Base-by-base conservation (phyloP, 495 filamentous ascomycete species). In the Aspergillus sparsus region DNA sequence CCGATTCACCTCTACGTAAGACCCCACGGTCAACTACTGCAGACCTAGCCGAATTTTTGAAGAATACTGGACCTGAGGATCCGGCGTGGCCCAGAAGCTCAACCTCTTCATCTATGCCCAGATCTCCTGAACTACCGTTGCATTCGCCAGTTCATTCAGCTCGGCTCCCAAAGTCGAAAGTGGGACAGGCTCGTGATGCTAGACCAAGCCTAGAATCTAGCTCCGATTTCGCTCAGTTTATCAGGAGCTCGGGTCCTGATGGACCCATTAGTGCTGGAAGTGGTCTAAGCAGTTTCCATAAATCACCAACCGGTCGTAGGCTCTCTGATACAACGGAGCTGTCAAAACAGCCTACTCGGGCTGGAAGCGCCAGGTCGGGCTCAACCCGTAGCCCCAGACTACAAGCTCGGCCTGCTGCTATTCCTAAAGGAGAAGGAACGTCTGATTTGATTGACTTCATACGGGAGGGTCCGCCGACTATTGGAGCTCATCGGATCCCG, bases 381-480 rank as follows among this genome's bases (percentile, higher is more conserved):
- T 65, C 68, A 15, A 68, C 49, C 36, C 62, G 64, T 13, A 73
- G 65, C 32, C 51, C 74, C 39, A 81, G 80, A 45, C 74, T 91
- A 49, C 84, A 92, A 74, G 87, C 92, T 60, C 87, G 92, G 15
- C 83, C 87, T 61, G 83, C 91, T n/a, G 76, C 81, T 33, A 79
- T 83, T 18, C 75, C 83, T 27, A 76, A 77, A 32, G 82, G 80
- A 44, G 85, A 86, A 49, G 83, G 85, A 64, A 96, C 85, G 49
- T 87, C 88, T 3, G 94, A 96, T 60, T 74, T 98, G 41, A 95
- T 97, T 53, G 91, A 98, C 66, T 98, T 98, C 74, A 93, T 98
- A 54, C 86, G 92, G 50, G 86, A 89, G 71, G 90, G 93, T 1
- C 87, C 93, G 7, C 84, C 86, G 0, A 77, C 73, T 53, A 68